Percentiles rank a stretch among this genome's conserved stretches.
These are phyloP conservation scores for Angomonas ambiguus DNA, from an alignment of 208 protist species.

Conservation along the genomic window DNA sequence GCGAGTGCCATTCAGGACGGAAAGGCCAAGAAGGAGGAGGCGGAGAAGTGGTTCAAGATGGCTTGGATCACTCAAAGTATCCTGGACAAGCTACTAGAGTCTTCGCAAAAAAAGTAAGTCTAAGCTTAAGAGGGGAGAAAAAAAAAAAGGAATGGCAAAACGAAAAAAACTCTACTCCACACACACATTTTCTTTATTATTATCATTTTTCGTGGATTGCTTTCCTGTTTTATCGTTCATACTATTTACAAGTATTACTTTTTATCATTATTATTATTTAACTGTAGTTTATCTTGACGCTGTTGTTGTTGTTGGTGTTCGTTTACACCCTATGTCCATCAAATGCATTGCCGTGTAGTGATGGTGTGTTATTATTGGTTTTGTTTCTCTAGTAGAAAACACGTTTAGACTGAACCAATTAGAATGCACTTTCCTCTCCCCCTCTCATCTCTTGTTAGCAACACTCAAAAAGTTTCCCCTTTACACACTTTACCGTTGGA, in stretches of 20 bases:
- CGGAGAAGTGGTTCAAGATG: slow-evolving; percentile 37
- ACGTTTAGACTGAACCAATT: too few relatives aligned
- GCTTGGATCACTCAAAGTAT: slow-evolving; percentile 54
- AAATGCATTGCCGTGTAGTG: too few relatives aligned
- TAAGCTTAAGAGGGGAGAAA: neutral
- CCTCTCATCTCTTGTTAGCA: too few relatives aligned
- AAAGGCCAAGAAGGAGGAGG: slow-evolving; percentile 21
- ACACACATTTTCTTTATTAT: neutral
- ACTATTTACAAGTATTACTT: too few relatives aligned
- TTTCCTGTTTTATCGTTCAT: too few relatives aligned
- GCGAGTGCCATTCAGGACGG: slow-evolving; percentile 16
- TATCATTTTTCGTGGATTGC: neutral
- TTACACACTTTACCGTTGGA: neutral
- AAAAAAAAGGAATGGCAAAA: neutral
- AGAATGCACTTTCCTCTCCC: neutral
- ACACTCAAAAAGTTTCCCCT: too few relatives aligned
- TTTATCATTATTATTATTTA: too few relatives aligned
- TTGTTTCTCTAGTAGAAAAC: neutral
- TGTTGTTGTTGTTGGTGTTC: too few relatives aligned
- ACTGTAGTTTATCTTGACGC: too few relatives aligned
- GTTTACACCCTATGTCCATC: too few relatives aligned
- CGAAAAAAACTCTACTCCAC: neutral
- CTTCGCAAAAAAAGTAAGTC: slow-evolving; percentile 16
- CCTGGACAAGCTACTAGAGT: slow-evolving; percentile 41
- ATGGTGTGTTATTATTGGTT: neutral